Percentiles rank a stretch among this genome's conserved stretches.
These are phyloP conservation scores for Scutellaria minor DNA, from an alignment of 257 asterid species.

Conservation along the genomic window DNA sequence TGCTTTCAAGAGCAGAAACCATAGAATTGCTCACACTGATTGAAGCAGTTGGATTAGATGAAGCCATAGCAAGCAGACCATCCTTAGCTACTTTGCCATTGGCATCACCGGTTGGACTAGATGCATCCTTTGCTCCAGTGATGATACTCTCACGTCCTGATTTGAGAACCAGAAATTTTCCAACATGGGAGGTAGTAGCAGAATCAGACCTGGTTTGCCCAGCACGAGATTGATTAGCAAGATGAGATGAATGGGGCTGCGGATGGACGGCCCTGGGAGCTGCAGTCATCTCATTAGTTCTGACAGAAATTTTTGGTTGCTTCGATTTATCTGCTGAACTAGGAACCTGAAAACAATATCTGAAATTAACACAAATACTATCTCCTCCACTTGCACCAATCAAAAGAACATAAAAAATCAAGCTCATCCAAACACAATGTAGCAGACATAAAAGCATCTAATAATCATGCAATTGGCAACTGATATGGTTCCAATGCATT, in stretches of 20 bases:
- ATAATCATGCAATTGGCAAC: not conserved
- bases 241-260: slow-evolving; percentile 57
- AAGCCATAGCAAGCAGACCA: slow-evolving; percentile 45
- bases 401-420: not conserved
- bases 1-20: slow-evolving; percentile 61
- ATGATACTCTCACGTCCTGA: slow-evolving; percentile 63
- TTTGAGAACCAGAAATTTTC: slow-evolving; percentile 80
- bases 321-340: slow-evolving; percentile 66
- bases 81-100: slow-evolving; percentile 40
- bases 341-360: slow-evolving; percentile 55
- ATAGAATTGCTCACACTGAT: slow-evolving; percentile 44
- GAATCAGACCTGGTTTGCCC: slow-evolving; percentile 63
- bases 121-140: slow-evolving; percentile 53
- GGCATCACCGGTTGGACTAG: slow-evolving; percentile 47
- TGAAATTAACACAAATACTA: slow-evolving; percentile 24
- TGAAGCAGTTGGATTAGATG: slow-evolving; percentile 47
- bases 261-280: slow-evolving; percentile 54
- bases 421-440: slow-evolving; percentile 11
- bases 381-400: not conserved
- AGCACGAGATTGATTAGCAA: slow-evolving; percentile 58
- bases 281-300: slow-evolving; percentile 51
- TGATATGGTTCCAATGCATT: not conserved
- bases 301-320: slow-evolving; percentile 56
- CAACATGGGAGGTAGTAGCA: slow-evolving; percentile 61
- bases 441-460: slow-evolving; percentile 15